A percentile compares a stretch with the other conserved stretches of the same genome.
These are phyloP conservation scores for Fusarium succisae DNA, from an alignment of 2,329 filamentous ascomycete species.

Conservation along the genomic window DNA sequence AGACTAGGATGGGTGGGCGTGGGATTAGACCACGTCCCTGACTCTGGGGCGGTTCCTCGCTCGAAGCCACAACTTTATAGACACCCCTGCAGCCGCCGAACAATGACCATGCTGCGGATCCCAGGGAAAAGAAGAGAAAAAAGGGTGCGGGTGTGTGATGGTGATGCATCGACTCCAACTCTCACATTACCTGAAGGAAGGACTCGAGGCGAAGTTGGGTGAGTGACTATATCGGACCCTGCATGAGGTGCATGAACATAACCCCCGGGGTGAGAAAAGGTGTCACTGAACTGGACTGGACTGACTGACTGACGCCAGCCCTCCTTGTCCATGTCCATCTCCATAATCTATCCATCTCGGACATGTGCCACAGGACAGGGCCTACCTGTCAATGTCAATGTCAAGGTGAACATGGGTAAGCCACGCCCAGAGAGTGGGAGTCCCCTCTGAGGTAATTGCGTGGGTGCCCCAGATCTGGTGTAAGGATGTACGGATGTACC, in stretches of 20 bases:
- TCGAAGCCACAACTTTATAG: slow-evolving; percentile 17
- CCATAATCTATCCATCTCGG: slow-evolving; percentile 11
- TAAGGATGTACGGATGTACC: not conserved
- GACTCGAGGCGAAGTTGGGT: not conserved
- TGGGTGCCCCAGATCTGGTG: slow-evolving; percentile 17
- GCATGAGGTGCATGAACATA: slow-evolving; percentile 33
- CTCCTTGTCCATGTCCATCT: not conserved
- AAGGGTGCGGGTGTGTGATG: slow-evolving; percentile 18
- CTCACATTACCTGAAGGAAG: not conserved
- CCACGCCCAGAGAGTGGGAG: slow-evolving; percentile 1
- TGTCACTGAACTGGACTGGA: not conserved
- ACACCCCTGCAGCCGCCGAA: slow-evolving; percentile 9
- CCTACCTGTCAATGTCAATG: slow-evolving; percentile 21
- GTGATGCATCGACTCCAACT: slow-evolving; percentile 4
- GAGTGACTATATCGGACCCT: slow-evolving; percentile 33
- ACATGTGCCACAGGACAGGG: not conserved
- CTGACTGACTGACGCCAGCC: slow-evolving; percentile 13
- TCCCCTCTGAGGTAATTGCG: not conserved
- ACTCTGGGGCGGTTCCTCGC: slow-evolving; percentile 5
- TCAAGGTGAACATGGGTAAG: not conserved
- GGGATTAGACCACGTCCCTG: slow-evolving; percentile 9
- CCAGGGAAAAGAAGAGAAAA: not conserved
- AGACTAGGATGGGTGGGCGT: slow-evolving; percentile 1
- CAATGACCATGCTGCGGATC: slow-evolving; percentile 29
- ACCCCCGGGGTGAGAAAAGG: slow-evolving; percentile 31